Evolutionary conservation across 805 yeast species (phyloP).

Genomic region (Wickerhamiella qilinensis): DNA sequence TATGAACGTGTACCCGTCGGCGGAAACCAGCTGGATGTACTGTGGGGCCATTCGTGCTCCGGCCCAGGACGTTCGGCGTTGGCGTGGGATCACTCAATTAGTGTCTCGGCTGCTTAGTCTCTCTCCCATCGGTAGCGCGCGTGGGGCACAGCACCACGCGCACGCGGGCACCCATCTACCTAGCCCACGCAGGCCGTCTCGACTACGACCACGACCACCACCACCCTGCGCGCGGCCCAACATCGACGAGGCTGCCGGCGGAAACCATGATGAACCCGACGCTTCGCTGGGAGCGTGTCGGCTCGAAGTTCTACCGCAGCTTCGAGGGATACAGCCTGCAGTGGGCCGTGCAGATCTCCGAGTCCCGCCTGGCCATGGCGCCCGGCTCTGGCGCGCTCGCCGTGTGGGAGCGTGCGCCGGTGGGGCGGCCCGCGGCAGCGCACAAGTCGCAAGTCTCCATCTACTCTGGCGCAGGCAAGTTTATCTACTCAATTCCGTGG

Average conservation of each 20-base stretch:
- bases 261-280: slow-evolving; percentile 12
- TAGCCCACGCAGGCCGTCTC: no score
- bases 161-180: no score
- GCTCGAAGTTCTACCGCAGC: slow-evolving; percentile 49
- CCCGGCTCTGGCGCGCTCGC: slow-evolving; percentile 42
- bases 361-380: slow-evolving; percentile 34
- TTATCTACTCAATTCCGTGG: slow-evolving; percentile 21
- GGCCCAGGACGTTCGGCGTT: no score
- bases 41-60: slow-evolving; percentile 15
- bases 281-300: slow-evolving; percentile 62
- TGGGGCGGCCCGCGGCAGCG: slow-evolving; percentile 6
- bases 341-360: slow-evolving; percentile 32
- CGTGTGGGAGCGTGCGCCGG: slow-evolving; percentile 12
- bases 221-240: no score
- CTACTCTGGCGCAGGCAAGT: slow-evolving; percentile 20
- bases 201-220: no score
- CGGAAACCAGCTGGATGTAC: slow-evolving; percentile 52
- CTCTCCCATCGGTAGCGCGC: no score
- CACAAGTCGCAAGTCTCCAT: slow-evolving; percentile 13
- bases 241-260: no score
- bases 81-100: no score
- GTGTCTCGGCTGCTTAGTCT: no score
- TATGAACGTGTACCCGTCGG: slow-evolving; percentile 49
- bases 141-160: no score
- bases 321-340: slow-evolving; percentile 39